Conservation (phyloP, 495 filamentous ascomycete genomes). For the Aspergillus nidulans region DNA sequence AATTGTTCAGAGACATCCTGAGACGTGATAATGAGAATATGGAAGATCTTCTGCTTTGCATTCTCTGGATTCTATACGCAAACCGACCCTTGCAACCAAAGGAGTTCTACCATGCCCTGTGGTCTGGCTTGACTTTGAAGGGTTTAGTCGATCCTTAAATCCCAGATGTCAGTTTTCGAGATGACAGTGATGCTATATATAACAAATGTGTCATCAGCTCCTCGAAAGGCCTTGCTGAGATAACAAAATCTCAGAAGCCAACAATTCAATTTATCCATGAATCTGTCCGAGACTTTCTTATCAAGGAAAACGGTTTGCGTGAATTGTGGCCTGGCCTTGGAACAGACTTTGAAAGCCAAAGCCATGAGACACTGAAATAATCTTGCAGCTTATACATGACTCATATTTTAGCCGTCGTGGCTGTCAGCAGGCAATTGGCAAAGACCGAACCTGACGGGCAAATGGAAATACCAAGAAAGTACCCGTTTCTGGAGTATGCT, state of each 20-base stretch:
- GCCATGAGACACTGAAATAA: constrained; percentile 33
- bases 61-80: constrained; percentile 38
- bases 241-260: constrained; percentile 18
- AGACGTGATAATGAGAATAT: constrained; percentile 23
- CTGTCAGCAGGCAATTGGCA: not conserved
- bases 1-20: constrained; percentile 39
- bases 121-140: constrained; percentile 14
- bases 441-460: not conserved
- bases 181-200: not conserved
- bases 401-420: constrained; percentile 7
- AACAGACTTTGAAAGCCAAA: constrained; percentile 16
- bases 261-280: constrained; percentile 49
- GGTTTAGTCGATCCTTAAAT: constrained; percentile 13
- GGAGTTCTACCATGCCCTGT: constrained; percentile 33
- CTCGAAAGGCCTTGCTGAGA: constrained; percentile 44
- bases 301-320: constrained; percentile 35
- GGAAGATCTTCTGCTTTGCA: constrained; percentile 26
- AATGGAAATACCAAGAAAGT: constrained; percentile 16
- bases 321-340: constrained; percentile 30
- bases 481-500: constrained; percentile 47
- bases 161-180: not conserved
- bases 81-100: constrained; percentile 23
- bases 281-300: constrained; percentile 41
- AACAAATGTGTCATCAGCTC: constrained; percentile 30
- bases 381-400: constrained; percentile 29